Evolutionary conservation across 805 yeast genomes (phyloP), one percentile per base, ranked within the genome.

Genomic region (Candida xiaguanensis): DNA sequence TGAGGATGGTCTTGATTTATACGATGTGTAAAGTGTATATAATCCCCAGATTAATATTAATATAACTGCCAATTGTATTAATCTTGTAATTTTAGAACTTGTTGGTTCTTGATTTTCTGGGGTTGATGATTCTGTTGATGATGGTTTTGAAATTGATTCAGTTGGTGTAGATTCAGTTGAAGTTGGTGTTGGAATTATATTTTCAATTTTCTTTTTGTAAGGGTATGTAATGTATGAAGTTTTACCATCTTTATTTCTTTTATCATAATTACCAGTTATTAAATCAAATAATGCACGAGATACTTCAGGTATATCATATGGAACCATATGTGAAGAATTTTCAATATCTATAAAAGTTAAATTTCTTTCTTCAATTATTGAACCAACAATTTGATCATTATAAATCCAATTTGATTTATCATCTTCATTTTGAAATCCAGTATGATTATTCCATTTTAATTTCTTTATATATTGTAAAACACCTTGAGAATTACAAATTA

Each of bases 271-370:
- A 1, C 60, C 59, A 1, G 61, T 49, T 19, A 70, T 50, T 16
- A 76, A 44, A 51, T 87, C 89, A 29, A 89, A 63, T 44, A 90
- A 61, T 13, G 88, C 87, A 47, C 89, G 70, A 6, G 90, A 75
- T 19, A 75, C 71, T 33, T 72, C 77, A 1, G 93, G 85, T 38
- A 77, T 63, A 56, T 90, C 97, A 48, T 76, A 82, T 1, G 98
- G 95, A 18, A 89, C 93, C 98, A 93, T 91, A 56, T 93, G 98
- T 3, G 95, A 83, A 0, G 95, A 78, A 49, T 86, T 77, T 56
- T 63, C 76, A 2, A 91, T 77, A 41, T 78, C 77, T 23, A 85
- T 78, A 56, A 83, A 84, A 0, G 96, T 83, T 52, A 91, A 66
- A 53, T 87, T 86, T 46, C 86, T 71, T 34, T 80, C 90, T 14